These are phyloP conservation scores for Byssochlamys sp. DNA, from an alignment of 2,329 filamentous ascomycete genomes.

Conservation along the genomic window DNA sequence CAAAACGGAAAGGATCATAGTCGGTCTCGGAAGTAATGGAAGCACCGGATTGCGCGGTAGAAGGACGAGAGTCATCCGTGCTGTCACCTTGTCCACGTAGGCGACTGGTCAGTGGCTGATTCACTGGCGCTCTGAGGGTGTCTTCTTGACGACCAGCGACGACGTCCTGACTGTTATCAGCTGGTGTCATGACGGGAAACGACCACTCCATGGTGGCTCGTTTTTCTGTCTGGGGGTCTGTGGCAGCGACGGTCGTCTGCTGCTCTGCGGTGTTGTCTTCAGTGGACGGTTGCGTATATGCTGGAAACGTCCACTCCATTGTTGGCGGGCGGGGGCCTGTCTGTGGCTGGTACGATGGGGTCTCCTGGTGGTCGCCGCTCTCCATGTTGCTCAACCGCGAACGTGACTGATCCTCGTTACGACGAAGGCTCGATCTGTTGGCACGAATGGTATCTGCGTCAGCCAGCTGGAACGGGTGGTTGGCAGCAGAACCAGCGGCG, in stretches of 20 bases:
- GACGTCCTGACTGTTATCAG: conserved; percentile 3
- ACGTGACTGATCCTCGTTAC: conserved; percentile 25
- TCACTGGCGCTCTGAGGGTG: conserved; percentile 23
- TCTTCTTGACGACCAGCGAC: conserved; percentile 16
- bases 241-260: neutral
- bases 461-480: conserved; percentile 42
- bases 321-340: conserved; percentile 35
- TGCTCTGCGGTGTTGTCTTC: conserved; percentile 11
- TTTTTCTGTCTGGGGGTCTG: conserved; percentile 12
- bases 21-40: conserved; percentile 30
- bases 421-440: conserved; percentile 42
- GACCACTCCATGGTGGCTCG: conserved; percentile 46
- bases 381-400: conserved; percentile 22
- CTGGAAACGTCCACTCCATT: conserved; percentile 40
- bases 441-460: conserved; percentile 49
- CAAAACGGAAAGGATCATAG: conserved; percentile 35
- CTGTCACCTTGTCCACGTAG: conserved; percentile 16
- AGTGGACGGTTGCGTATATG: conserved; percentile 16
- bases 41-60: conserved; percentile 26
- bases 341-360: conserved; percentile 19
- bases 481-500: conserved; percentile 42
- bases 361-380: conserved; percentile 16
- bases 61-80: conserved; percentile 23
- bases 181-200: conserved; percentile 37
- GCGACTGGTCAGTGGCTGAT: conserved; percentile 7